Conservation (phyloP, 495 filamentous ascomycete genomes). For the Xylaria venustula region DNA sequence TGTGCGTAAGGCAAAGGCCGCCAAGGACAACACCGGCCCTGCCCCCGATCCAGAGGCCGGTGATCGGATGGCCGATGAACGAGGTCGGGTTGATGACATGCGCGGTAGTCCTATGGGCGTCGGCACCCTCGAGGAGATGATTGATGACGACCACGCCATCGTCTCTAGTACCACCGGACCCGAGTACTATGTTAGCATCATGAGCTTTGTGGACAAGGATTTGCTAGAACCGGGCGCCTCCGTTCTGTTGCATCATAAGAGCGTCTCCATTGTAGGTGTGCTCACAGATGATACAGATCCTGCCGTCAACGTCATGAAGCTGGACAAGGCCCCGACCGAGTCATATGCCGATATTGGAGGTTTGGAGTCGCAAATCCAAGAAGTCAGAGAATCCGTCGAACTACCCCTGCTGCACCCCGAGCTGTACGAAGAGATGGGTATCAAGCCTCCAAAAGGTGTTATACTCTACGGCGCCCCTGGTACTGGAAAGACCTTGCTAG, state of each 20-base stretch:
- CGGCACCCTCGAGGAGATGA: conserved; percentile 96
- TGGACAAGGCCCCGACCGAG: conserved; percentile 97
- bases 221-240: conserved; percentile 94
- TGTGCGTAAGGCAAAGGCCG: conserved; percentile 83
- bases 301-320: conserved; percentile 97
- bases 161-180: conserved; percentile 96
- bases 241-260: conserved; percentile 95
- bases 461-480: conserved; percentile 98
- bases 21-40: conserved; percentile 62
- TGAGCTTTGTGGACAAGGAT: conserved; percentile 99
- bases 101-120: conserved; percentile 98
- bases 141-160: conserved; percentile 99
- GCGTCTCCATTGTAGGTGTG: conserved; percentile 95
- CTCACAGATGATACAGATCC: conserved; percentile 96
- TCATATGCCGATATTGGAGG: conserved; percentile 99
- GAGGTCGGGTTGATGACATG: conserved; percentile 97
- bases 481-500: conserved; percentile 95
- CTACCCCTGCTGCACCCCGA: conserved; percentile 94
- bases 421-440: conserved; percentile 99
- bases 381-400: conserved; percentile 96
- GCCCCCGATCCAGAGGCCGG: conserved; percentile 59
- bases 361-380: conserved; percentile 91
- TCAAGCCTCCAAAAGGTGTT: conserved; percentile 99
- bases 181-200: conserved; percentile 99
- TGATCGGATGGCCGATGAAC: conserved; percentile 91